phyloP scores from a whole-genome alignment of 805 yeast species.

The Barnettozyma wickerhamii region DNA sequence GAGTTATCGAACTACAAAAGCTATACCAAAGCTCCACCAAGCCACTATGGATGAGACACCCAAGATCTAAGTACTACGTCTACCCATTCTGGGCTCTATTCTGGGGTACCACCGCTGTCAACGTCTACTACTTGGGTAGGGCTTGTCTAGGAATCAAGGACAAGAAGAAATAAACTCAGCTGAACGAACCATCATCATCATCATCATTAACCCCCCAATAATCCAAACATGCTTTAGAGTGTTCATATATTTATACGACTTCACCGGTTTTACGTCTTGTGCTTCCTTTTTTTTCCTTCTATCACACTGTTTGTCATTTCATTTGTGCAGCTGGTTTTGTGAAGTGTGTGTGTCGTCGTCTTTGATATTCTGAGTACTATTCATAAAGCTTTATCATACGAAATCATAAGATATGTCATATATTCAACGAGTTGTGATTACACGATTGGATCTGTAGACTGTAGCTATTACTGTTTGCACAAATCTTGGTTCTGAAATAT shows the following conservation, averaged over 20 bases:
- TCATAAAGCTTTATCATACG: background rate
- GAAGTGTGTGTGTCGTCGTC: too few relatives aligned
- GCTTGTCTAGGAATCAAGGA: conserved; percentile 68
- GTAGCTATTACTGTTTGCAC: too few relatives aligned
- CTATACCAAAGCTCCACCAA: conserved; percentile 52
- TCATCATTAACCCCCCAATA: background rate
- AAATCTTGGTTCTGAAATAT: too few relatives aligned
- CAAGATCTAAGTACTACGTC: conserved; percentile 30
- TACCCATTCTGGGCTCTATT: conserved; percentile 30
- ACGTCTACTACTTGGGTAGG: conserved; percentile 45
- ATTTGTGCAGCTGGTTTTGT: too few relatives aligned
- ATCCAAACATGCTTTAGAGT: too few relatives aligned
- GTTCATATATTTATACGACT: too few relatives aligned
- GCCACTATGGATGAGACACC: conserved; percentile 54
- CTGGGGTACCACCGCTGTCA: conserved; percentile 24
- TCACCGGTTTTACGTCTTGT: too few relatives aligned
- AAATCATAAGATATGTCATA: too few relatives aligned
- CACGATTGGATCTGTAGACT: too few relatives aligned
- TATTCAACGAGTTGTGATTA: too few relatives aligned
- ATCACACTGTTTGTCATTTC: too few relatives aligned
- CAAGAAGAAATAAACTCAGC: conserved; percentile 11
- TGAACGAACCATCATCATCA: background rate
- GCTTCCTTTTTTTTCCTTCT: too few relatives aligned
- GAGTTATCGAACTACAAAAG: conserved; percentile 53
- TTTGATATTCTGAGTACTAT: background rate